Evolutionary conservation across 1,284 basidiomycete genomes (phyloP).

Genomic region (Gomphus bonarii): DNA sequence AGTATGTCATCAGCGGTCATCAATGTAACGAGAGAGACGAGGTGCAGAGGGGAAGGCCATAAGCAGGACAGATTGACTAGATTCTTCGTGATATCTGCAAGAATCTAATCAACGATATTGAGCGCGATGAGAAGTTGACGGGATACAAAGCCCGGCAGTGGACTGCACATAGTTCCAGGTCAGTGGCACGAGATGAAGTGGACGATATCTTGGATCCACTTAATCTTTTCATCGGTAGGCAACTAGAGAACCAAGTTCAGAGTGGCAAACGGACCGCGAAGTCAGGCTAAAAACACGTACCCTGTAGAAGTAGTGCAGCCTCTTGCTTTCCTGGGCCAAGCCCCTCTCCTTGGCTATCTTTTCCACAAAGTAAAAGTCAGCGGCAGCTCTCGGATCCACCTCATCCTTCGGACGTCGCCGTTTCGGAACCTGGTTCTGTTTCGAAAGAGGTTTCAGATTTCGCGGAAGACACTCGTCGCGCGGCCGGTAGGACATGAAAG

Average conservation of each 20-base stretch:
- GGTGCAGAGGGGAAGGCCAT: too few species aligned
- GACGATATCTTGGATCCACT: constrained; percentile 24
- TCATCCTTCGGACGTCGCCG: constrained; percentile 1
- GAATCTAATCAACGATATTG: background rate
- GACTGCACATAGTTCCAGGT: background rate
- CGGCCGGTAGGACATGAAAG: constrained; percentile 3
- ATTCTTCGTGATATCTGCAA: too few species aligned
- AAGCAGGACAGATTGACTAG: too few species aligned
- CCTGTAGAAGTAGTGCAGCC: constrained; percentile 42
- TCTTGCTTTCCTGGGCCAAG: constrained; percentile 28
- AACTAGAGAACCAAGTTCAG: constrained; percentile 26
- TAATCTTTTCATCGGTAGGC: constrained; percentile 41
- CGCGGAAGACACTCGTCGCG: background rate
- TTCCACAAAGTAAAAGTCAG: constrained; percentile 34
- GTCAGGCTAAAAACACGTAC: constrained; percentile 24
- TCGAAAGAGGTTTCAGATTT: background rate
- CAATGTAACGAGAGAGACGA: background rate
- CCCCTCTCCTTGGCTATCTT: constrained; percentile 31
- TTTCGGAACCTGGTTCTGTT: background rate
- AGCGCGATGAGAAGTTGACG: background rate
- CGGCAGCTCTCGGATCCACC: constrained; percentile 13
- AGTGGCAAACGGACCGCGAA: background rate
- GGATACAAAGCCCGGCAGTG: background rate
- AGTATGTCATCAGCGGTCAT: background rate
- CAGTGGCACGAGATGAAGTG: constrained; percentile 14